phyloP scores from a whole-genome alignment of 2,329 filamentous ascomycete genomes.

The Colletotrichum ledebouriae region DNA sequence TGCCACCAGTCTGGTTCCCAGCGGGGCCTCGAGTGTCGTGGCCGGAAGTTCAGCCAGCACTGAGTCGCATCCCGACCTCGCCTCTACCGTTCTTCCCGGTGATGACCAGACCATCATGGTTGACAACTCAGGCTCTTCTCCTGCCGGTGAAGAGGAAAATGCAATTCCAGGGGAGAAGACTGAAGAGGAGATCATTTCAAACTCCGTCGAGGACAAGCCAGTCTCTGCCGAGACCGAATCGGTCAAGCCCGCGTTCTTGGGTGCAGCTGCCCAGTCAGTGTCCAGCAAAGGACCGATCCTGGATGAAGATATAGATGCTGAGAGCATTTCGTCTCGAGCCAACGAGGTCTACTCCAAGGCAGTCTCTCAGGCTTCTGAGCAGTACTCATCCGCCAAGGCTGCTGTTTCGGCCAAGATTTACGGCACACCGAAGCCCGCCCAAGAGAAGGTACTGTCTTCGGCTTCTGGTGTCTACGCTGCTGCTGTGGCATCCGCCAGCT shows the following conservation, averaged over 20 bases:
- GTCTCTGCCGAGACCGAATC: slow-evolving; percentile 48
- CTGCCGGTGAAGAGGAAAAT: slow-evolving; percentile 41
- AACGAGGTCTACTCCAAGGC: slow-evolving; percentile 75
- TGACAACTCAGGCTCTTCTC: slow-evolving; percentile 44
- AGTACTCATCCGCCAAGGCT: slow-evolving; percentile 77
- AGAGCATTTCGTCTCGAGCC: slow-evolving; percentile 59
- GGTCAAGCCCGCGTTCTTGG: slow-evolving; percentile 63
- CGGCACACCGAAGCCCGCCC: slow-evolving; percentile 70
- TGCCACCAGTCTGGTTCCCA: slow-evolving; percentile 44
- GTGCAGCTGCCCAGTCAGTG: slow-evolving; percentile 64
- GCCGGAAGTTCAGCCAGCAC: slow-evolving; percentile 15
- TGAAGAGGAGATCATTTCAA: slow-evolving; percentile 46
- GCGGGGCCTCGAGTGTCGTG: slow-evolving; percentile 40
- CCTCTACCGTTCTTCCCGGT: slow-evolving; percentile 39
- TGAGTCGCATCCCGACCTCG: slow-evolving; percentile 35
- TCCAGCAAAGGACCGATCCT: slow-evolving; percentile 63
- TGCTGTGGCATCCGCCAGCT: slow-evolving; percentile 72
- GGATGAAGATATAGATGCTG: slow-evolving; percentile 59
- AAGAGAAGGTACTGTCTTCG: slow-evolving; percentile 77
- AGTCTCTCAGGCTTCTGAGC: slow-evolving; percentile 73
- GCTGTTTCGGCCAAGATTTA: slow-evolving; percentile 76
- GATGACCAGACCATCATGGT: slow-evolving; percentile 41
- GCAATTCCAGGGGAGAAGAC: slow-evolving; percentile 41
- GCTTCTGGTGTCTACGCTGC: slow-evolving; percentile 77
- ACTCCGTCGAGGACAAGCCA: slow-evolving; percentile 47